Evolutionary conservation across 2,329 filamentous ascomycete species (phyloP), one percentile per base, ranked within the genome.

Genomic region (Calonectria pauciramosa): DNA sequence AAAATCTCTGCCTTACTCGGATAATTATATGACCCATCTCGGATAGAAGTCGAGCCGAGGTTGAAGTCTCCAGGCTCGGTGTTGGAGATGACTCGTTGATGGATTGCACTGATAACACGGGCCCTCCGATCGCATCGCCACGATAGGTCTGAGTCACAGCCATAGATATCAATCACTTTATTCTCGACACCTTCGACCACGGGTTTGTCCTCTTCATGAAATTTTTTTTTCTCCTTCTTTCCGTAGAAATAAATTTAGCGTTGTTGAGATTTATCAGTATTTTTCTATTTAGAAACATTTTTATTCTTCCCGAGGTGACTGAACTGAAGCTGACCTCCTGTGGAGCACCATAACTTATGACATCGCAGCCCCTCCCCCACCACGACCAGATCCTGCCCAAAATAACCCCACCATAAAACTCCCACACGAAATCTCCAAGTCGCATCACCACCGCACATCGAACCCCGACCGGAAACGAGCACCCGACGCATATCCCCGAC

Each of bases 371-470:
- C 77, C 77, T 74, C 79, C 77, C 78, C 79, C 75, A 80, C 76
- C 76, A 78, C 63, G 41, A 41, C 41, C 67, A 66, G 67, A 73
- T 73, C 75, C 75, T 72, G 72, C 71, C 69, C 67, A 80, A 80
- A 80, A 79, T 70, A 78, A 81, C 79, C 79, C 79, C 79, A 80
- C 79, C 72, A 81, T 79, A 75, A 78, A 78, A 65, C 75, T 67
- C 44, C 54, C 71, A 71, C 75, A 63, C 60, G 78, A 23, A 60
- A 71, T 34, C 44, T 44, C 16, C 51, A 67, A 66, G 49, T 60
- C 44, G 72, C 23, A 74, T 64, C 52, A 56, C 49, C 34, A 52
- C 41, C 36, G 30, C 6, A 70, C 38, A 70, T 13, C 68, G 51
- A 49, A 56, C 59, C 44, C 59, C 28, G 69, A 66, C 32, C 14